phyloP scores from a whole-genome alignment of 2,329 filamentous ascomycete genomes.

The Fonsecaea monophora region DNA sequence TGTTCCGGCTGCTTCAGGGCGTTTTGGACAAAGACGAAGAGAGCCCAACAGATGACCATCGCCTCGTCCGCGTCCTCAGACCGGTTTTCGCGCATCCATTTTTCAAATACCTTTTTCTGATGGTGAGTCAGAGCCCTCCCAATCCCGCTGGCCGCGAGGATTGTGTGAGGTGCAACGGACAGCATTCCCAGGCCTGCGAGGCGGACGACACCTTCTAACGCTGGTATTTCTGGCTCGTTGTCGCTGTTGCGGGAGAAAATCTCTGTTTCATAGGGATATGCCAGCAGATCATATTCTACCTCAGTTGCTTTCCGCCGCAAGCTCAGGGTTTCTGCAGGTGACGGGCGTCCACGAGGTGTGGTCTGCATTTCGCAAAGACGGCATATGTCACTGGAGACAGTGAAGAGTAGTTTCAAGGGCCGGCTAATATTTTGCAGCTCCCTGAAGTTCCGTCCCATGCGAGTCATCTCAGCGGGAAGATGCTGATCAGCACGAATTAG shows the following conservation, averaged over 20 bases:
- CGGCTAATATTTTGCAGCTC: slow-evolving; percentile 44
- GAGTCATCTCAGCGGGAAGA: slow-evolving; percentile 39
- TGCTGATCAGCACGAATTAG: slow-evolving; percentile 43
- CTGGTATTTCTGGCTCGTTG: slow-evolving; percentile 28
- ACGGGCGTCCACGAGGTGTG: slow-evolving; percentile 38
- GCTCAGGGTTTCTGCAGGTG: slow-evolving; percentile 43
- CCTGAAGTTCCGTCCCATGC: slow-evolving; percentile 43
- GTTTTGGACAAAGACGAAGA: slow-evolving; percentile 39
- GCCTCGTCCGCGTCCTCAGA: neutral
- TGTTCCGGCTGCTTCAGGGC: slow-evolving; percentile 30
- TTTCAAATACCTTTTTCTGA: slow-evolving; percentile 29
- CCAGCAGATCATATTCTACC: slow-evolving; percentile 49
- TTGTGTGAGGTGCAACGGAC: slow-evolving; percentile 27
- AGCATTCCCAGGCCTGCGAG: slow-evolving; percentile 34
- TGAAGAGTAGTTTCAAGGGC: slow-evolving; percentile 41
- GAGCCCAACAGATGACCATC: slow-evolving; percentile 39
- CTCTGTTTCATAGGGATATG: slow-evolving; percentile 44
- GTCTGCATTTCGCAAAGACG: slow-evolving; percentile 44
- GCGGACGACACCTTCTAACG: slow-evolving; percentile 33
- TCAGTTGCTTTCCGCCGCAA: slow-evolving; percentile 47
- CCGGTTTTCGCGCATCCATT: slow-evolving; percentile 21
- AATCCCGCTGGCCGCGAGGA: slow-evolving; percentile 32
- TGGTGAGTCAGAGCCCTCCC: slow-evolving; percentile 37
- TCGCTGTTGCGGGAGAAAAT: slow-evolving; percentile 18
- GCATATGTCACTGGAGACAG: slow-evolving; percentile 44